These are phyloP conservation scores for Xylaria multiplex DNA, from an alignment of 2,329 filamentous ascomycete genomes.

Conservation along the genomic window DNA sequence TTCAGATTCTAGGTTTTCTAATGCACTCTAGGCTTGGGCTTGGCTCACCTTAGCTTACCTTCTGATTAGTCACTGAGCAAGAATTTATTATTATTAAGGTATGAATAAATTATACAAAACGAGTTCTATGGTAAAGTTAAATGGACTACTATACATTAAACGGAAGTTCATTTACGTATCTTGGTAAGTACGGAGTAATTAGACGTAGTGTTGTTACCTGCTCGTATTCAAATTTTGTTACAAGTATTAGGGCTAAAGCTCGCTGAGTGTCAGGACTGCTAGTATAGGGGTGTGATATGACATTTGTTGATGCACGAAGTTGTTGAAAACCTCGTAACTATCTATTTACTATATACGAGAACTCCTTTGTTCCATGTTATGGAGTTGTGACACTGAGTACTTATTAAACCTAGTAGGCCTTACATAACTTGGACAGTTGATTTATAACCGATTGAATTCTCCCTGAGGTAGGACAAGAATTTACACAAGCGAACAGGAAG, in stretches of 20 bases:
- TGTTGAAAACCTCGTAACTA: too few species aligned
- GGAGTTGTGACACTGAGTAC: too few species aligned
- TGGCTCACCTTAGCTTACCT: too few species aligned
- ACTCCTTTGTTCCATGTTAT: too few species aligned
- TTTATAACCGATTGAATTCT: slow-evolving; percentile 17
- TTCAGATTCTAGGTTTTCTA: too few species aligned
- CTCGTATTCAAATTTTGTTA: slow-evolving; percentile 8
- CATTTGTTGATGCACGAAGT: too few species aligned
- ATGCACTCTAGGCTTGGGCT: too few species aligned
- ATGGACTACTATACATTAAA: slow-evolving; percentile 1
- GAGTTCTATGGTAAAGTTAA: background rate
- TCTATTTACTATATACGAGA: too few species aligned
- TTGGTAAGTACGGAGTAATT: background rate
- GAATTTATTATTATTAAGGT: background rate
- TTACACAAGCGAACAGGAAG: slow-evolving; percentile 18
- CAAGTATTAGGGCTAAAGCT: slow-evolving; percentile 9
- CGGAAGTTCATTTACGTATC: slow-evolving; percentile 3
- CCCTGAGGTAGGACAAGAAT: slow-evolving; percentile 14
- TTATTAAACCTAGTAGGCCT: slow-evolving; percentile 7
- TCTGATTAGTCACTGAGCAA: background rate
- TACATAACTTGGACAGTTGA: slow-evolving; percentile 18
- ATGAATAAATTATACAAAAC: background rate
- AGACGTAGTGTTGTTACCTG: slow-evolving; percentile 3
- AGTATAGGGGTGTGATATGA: too few species aligned
- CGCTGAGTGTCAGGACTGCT: background rate